Conservation (phyloP, 805 yeast genomes). For the Jamesozyma piceae region DNA sequence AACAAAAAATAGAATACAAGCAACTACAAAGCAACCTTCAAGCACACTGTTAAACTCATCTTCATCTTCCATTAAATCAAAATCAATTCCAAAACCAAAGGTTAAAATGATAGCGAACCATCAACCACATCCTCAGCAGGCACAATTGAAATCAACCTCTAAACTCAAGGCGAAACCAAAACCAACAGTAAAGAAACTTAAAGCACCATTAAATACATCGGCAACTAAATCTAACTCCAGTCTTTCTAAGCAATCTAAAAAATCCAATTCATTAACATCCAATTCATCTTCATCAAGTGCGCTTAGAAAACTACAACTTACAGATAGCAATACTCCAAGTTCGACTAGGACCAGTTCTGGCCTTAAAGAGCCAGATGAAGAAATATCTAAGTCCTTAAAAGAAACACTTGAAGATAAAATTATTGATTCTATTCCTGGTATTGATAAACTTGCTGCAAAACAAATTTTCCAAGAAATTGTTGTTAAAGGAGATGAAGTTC, state of each 20-base stretch:
- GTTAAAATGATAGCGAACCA: not conserved
- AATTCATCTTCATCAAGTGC: not conserved
- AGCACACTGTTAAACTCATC: not conserved
- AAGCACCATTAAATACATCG: not conserved
- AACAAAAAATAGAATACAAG: not conserved
- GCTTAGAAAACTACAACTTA: not conserved
- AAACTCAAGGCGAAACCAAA: not conserved
- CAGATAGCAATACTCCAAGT: not conserved
- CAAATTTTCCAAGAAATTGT: slow-evolving; percentile 85
- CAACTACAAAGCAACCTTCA: not conserved
- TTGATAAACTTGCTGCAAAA: slow-evolving; percentile 68
- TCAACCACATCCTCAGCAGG: not conserved
- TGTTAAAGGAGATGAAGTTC: slow-evolving; percentile 81
- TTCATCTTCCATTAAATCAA: not conserved
- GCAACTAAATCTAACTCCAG: not conserved
- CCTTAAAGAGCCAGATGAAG: not conserved
- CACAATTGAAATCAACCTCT: not conserved
- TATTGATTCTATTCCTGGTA: slow-evolving; percentile 42
- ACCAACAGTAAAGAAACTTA: not conserved
- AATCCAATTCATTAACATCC: not conserved
- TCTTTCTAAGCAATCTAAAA: not conserved
- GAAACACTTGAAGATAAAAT: slow-evolving; percentile 17
- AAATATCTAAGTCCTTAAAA: not conserved
- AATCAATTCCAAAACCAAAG: not conserved
- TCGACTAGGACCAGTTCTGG: slow-evolving; percentile 1